A percentile compares a stretch with the other conserved stretches of the same genome.
Evolutionary conservation across 2,329 filamentous ascomycete genomes (phyloP).

Genomic region (Botrytis sinoallii): DNA sequence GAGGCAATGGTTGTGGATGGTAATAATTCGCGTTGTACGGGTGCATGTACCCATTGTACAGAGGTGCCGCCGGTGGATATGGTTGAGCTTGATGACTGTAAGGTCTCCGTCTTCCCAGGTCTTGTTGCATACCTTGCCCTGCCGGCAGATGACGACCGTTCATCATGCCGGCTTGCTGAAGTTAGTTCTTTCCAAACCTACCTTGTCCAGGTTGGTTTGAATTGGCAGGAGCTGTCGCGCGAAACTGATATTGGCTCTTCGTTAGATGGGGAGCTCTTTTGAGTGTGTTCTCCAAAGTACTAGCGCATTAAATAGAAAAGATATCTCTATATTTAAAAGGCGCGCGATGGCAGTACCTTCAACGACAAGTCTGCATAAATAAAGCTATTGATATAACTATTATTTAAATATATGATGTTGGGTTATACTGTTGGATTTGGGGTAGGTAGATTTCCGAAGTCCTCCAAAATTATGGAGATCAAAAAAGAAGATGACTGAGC

Average conservation of each 20-base stretch:
- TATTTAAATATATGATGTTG: neutral
- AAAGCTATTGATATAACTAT: neutral
- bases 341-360: neutral
- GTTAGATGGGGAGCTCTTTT: neutral
- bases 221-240: constrained; percentile 20
- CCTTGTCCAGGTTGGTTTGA: constrained; percentile 28
- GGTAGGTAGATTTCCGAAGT: neutral
- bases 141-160: constrained; percentile 73
- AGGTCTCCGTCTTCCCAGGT: constrained; percentile 36
- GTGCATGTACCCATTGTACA: constrained; percentile 51
- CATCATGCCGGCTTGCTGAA: constrained; percentile 70
- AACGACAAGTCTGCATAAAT: neutral
- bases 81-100: constrained; percentile 43
- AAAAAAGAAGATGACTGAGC: constrained; percentile 19
- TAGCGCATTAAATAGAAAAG: neutral
- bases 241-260: neutral
- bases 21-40: constrained; percentile 51
- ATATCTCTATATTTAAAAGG: neutral
- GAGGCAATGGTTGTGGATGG: constrained; percentile 52
- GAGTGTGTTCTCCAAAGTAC: neutral
- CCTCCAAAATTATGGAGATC: constrained; percentile 24
- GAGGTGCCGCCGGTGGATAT: constrained; percentile 41
- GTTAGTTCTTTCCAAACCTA: constrained; percentile 27
- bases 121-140: constrained; percentile 55
- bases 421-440: neutral